phyloP scores from a whole-genome alignment of 2,329 filamentous ascomycete species.

The Phialocephala sp. region DNA sequence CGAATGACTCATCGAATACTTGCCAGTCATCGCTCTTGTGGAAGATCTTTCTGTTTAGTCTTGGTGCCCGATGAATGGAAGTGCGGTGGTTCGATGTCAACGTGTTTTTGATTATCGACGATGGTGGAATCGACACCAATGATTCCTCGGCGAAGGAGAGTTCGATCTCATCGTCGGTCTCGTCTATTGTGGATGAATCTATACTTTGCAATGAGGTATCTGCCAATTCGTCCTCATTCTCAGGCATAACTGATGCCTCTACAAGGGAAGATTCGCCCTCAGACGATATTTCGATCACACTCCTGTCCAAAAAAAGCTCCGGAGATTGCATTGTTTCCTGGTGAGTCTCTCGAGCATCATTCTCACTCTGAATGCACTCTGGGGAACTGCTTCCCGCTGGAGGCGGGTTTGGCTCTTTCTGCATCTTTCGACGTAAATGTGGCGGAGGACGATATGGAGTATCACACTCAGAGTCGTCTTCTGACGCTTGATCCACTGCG shows the following conservation, averaged over 20 bases:
- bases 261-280: background rate
- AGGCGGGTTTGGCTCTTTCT: constrained; percentile 8
- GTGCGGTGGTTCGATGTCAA: background rate
- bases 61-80: constrained; percentile 15
- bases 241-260: background rate
- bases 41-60: constrained; percentile 22
- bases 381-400: background rate
- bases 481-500: constrained; percentile 27
- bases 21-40: constrained; percentile 22
- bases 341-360: background rate
- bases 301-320: background rate
- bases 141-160: constrained; percentile 19
- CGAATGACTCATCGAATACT: constrained; percentile 25
- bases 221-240: constrained; percentile 22
- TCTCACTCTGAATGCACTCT: background rate
- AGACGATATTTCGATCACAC: background rate
- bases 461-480: constrained; percentile 29
- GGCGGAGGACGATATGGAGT: constrained; percentile 32
- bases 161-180: constrained; percentile 16
- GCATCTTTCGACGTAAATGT: constrained; percentile 20
- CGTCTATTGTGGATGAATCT: constrained; percentile 5
- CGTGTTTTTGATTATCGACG: constrained; percentile 10
- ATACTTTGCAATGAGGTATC: constrained; percentile 6
- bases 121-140: constrained; percentile 18
- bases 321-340: background rate